These are phyloP conservation scores for Collybia nuda DNA, from an alignment of 768 basidiomycete species.

Conservation along the genomic window DNA sequence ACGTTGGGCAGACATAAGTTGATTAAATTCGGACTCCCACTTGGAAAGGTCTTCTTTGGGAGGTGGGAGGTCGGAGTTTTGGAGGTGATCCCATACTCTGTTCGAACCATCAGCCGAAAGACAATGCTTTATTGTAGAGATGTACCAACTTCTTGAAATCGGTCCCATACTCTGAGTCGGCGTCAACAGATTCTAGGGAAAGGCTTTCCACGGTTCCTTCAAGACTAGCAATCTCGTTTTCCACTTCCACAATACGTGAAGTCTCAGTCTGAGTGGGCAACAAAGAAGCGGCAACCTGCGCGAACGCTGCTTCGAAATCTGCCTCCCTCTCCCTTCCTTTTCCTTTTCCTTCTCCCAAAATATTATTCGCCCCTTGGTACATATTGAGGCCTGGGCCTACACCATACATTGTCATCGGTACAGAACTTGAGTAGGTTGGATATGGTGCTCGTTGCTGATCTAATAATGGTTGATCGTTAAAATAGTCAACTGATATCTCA, in stretches of 20 bases:
- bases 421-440: slow-evolving; percentile 30
- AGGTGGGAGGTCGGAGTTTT: slow-evolving; percentile 56
- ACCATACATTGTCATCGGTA: slow-evolving; percentile 40
- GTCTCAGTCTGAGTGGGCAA: slow-evolving; percentile 36
- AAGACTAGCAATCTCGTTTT: slow-evolving; percentile 36
- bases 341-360: slow-evolving; percentile 42
- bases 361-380: slow-evolving; percentile 30
- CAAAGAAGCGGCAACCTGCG: slow-evolving; percentile 59
- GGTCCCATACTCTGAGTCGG: slow-evolving; percentile 21
- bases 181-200: slow-evolving; percentile 28
- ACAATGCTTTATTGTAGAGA: neutral
- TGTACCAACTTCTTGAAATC: slow-evolving; percentile 56
- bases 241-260: slow-evolving; percentile 56
- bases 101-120: slow-evolving; percentile 4
- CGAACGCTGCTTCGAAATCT: slow-evolving; percentile 87
- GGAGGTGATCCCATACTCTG: slow-evolving; percentile 66
- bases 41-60: slow-evolving; percentile 65
- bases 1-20: slow-evolving; percentile 68
- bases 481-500: slow-evolving; percentile 15
- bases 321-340: slow-evolving; percentile 81
- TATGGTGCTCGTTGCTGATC: slow-evolving; percentile 43
- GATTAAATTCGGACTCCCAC: slow-evolving; percentile 85
- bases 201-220: slow-evolving; percentile 37
- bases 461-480: slow-evolving; percentile 11
- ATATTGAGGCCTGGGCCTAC: slow-evolving; percentile 27